Base-by-base conservation (phyloP, 306 rosid species). In the Pyrus bretschneideri region DNA sequence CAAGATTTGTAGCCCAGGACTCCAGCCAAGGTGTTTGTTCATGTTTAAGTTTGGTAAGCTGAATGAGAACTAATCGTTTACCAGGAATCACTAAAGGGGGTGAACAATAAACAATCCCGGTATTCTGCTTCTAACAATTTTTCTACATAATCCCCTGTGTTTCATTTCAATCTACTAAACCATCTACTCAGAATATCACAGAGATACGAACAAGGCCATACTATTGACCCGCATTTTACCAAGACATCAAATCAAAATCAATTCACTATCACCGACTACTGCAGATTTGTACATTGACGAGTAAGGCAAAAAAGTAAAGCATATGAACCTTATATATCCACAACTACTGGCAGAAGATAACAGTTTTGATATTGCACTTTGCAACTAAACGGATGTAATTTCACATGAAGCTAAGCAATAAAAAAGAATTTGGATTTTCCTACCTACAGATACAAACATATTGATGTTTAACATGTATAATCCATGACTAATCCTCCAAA, bases 401-500 rank as follows among this genome's bases (percentile, higher is more conserved):
- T 73, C 71, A 35, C 21, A 55, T 80, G 76, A 70, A 62, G 76
- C 70, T 75, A 38, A 25, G 38, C 67, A 61, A 61, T 25, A 13
- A 72, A 75, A 71, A 54, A 42, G 74, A 22, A 78, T 49, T 33
- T 38, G 27, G 79, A 60, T 70, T 67, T 77, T 74, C 82, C 76
- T 64, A 80, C 84, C 77, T 77, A 74, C 76, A 81, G 64, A 46
- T 69, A 65, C 74, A 74, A 59, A 67, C 52, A 74, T 69, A 70
- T 14, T 40, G 74, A 64, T 23, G 72, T 72, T 68, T 66, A 71
- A 81, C 73, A 57, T 1, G 31, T 67, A 25, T 18, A 45, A 45
- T 52, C 63, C 58, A 51, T 64, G 46, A 57, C 80, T 88, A 86
- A 61, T 88, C 88, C 76, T 86, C 91, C 73, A 86, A 73, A 59